A percentile compares a stretch with the other conserved stretches of the same genome.
These are phyloP conservation scores for Plantago lanceolata DNA, from an alignment of 305 asterid genomes.

Conservation along the genomic window DNA sequence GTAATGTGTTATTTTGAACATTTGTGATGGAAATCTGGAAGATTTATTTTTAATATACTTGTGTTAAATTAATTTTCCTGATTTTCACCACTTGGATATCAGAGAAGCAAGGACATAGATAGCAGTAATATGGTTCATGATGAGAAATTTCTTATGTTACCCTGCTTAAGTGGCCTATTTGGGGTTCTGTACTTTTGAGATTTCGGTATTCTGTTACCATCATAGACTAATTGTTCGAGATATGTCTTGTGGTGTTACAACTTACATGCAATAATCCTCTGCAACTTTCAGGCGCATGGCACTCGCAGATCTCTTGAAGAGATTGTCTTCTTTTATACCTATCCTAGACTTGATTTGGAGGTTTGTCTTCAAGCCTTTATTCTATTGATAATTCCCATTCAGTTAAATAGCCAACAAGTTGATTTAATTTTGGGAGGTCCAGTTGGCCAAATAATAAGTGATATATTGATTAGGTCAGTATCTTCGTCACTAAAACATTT, in stretches of 20 bases:
- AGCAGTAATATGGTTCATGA: too few species aligned
- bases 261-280: slow-evolving; percentile 14
- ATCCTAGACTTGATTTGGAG: slow-evolving; percentile 94
- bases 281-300: slow-evolving; percentile 46
- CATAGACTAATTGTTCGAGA: slow-evolving; percentile 5
- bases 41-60: too few species aligned
- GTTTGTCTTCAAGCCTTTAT: slow-evolving; percentile 34
- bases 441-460: not conserved
- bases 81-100: too few species aligned
- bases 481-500: slow-evolving; percentile 17
- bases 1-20: too few species aligned
- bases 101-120: too few species aligned
- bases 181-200: too few species aligned
- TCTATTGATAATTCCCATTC: slow-evolving; percentile 6
- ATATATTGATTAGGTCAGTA: slow-evolving; percentile 3
- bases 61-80: too few species aligned
- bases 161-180: too few species aligned
- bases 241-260: slow-evolving; percentile 2
- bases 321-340: slow-evolving; percentile 75
- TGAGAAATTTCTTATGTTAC: too few species aligned
- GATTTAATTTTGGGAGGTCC: slow-evolving; percentile 5
- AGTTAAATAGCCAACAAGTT: not conserved
- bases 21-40: too few species aligned
- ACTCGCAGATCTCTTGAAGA: slow-evolving; percentile 78
- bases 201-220: not conserved